Evolutionary conservation across 306 rosid species (phyloP), one percentile per base, ranked within the genome.

Genomic region (Medicago arabica): DNA sequence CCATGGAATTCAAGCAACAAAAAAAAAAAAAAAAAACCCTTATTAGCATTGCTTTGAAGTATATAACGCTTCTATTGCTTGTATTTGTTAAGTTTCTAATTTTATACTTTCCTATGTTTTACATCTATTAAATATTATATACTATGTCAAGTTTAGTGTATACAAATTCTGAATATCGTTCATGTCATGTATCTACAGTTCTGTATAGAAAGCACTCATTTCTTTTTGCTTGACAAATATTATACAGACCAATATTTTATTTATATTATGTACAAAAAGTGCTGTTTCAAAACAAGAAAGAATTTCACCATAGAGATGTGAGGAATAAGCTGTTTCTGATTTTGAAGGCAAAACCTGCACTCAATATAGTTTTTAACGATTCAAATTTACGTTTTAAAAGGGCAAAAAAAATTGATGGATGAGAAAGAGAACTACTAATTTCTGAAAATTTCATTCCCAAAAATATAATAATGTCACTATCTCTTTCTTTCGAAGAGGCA

Each of bases 1-100:
- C 78, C 81, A 34, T 55, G 80, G 76, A 62, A 72, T 80, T 50
- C 58, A 69, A 76, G 81, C 78, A 76, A 21, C 1, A 21, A 43
- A 31, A 17, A 51, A 77, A 21, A 21, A 21, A 43, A 31, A 17
- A 51, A 77, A 69, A 74, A 21, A 19, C 17, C 21, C 43, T 9
- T 46, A 14, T 55, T 17, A 49, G 75, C 49, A 7, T 75, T 66
- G 55, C 68, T 28, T 80, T 11, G 17, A 61, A 80, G 65, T 74
- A 69, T 63, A 65, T 69, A 67, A 14, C 14, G 50, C 83, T 73
- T 14, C 53, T 43, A 61, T 60, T 68, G 53, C 58, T 50, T 67
- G 70, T 61, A 81, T 31, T 71, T 64, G 34, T 75, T 53, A 50
- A 80, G 63, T 34, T 66, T 79, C 28, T 47, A 19, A 74, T 57